phyloP scores from a whole-genome alignment of 73 alveolate species.

The Stentor coeruleus region DNA sequence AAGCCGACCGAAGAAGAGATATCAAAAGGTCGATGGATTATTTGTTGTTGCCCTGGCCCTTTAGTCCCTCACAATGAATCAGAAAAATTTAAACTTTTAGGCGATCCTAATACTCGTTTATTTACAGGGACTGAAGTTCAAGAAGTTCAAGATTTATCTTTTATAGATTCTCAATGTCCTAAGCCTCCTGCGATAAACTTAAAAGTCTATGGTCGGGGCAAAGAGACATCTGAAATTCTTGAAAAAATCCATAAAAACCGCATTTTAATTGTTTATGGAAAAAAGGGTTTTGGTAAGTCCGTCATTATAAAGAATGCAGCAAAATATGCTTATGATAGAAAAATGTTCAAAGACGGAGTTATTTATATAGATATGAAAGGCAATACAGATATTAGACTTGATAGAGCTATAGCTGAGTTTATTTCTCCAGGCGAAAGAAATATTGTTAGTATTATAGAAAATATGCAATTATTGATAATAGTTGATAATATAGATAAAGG shows the following conservation, averaged over 20 bases:
- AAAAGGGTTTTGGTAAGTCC: slow-evolving; percentile 19
- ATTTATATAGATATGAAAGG: slow-evolving; percentile 11
- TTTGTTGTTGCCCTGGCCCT: slow-evolving; percentile 65
- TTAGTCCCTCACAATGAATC: slow-evolving; percentile 68
- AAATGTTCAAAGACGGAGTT: slow-evolving; percentile 21
- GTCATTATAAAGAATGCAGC: slow-evolving; percentile 18
- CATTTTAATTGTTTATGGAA: neutral
- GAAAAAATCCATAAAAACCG: neutral
- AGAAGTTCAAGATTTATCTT: neutral
- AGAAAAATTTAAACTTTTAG: slow-evolving; percentile 38
- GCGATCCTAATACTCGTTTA: neutral
- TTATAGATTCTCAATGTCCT: neutral
- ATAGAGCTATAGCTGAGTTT: neutral
- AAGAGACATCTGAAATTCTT: neutral
- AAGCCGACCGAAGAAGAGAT: slow-evolving; percentile 24
- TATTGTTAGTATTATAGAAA: neutral
- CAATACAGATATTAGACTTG: neutral
- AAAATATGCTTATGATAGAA: slow-evolving; percentile 19
- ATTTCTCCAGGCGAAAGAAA: neutral
- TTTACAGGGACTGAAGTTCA: neutral
- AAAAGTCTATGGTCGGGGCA: neutral
- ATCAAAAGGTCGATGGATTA: slow-evolving; percentile 25
- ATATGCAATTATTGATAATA: neutral
- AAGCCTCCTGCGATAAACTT: neutral
- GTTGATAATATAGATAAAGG: neutral